These are phyloP conservation scores for Cyclotella atomus DNA, from an alignment of 108 stramenopile genomes.

Conservation along the genomic window DNA sequence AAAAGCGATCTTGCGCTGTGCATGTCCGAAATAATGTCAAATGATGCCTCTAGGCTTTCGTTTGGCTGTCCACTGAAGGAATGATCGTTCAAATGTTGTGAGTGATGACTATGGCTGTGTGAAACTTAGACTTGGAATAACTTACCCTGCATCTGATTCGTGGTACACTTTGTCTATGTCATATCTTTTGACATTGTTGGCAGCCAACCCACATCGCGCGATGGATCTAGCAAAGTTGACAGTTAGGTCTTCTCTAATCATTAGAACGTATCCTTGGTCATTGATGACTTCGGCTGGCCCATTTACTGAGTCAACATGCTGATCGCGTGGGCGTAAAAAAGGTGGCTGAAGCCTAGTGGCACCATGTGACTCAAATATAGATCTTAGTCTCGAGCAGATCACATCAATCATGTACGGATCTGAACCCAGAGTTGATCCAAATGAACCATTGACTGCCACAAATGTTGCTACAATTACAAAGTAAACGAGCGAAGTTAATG, in stretches of 20 bases:
- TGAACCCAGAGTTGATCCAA: conserved; percentile 53
- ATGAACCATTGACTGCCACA: conserved; percentile 11
- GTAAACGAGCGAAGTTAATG: too few relatives aligned
- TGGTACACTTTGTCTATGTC: conserved; percentile 70
- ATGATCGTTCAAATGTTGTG: not conserved
- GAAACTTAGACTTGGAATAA: not conserved
- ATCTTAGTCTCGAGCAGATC: conserved; percentile 42
- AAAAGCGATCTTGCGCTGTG: conserved; percentile 42
- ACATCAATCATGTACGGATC: conserved; percentile 73
- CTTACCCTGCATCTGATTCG: conserved; percentile 63
- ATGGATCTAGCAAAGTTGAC: conserved; percentile 76
- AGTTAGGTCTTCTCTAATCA: conserved; percentile 67
- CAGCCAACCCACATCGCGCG: conserved; percentile 67
- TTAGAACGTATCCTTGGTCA: conserved; percentile 45
- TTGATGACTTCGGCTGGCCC: conserved; percentile 78
- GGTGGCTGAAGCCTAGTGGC: conserved; percentile 69
- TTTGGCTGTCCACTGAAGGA: conserved; percentile 65
- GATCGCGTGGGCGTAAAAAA: conserved; percentile 60
- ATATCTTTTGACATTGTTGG: conserved; percentile 73
- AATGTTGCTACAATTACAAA: not conserved
- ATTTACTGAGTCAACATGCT: conserved; percentile 25
- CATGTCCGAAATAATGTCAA: conserved; percentile 79
- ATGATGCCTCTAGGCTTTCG: conserved; percentile 80
- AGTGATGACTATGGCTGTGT: not conserved
- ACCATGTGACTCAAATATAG: conserved; percentile 74